Percentiles rank a stretch among this genome's conserved stretches.
Evolutionary conservation across 805 yeast species (phyloP).

Genomic region (Helenozyma rhizophorensis): DNA sequence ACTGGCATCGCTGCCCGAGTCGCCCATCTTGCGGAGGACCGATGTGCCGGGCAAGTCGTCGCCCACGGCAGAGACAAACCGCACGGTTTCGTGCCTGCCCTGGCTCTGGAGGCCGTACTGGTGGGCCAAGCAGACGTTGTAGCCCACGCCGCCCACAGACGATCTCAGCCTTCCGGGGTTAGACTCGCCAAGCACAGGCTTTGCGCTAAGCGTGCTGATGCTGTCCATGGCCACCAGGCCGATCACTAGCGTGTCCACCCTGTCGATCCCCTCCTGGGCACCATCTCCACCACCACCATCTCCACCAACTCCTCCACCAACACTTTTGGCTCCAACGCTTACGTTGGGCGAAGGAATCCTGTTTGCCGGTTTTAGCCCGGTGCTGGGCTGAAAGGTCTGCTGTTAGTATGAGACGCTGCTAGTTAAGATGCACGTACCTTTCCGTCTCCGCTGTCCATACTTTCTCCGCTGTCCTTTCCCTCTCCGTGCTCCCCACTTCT

Average conservation of each 20-base stretch:
- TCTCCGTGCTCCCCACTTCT: too few relatives aligned
- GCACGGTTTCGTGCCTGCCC: conserved; percentile 12
- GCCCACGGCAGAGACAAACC: conserved; percentile 59
- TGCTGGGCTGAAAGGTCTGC: conserved; percentile 6
- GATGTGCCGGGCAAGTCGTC: conserved; percentile 50
- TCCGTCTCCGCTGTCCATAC: too few relatives aligned
- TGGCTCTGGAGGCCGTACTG: conserved; percentile 20
- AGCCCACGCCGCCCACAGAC: conserved; percentile 81
- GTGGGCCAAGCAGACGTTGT: conserved; percentile 69
- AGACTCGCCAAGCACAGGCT: conserved; percentile 49
- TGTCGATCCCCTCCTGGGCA: too few relatives aligned
- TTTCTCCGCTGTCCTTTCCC: too few relatives aligned
- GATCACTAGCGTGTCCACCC: conserved; percentile 42
- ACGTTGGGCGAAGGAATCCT: too few relatives aligned
- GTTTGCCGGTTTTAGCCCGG: conserved; percentile 2
- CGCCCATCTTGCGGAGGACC: conserved; percentile 27
- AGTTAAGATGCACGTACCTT: too few relatives aligned
- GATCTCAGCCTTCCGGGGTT: conserved; percentile 61
- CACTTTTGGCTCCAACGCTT: too few relatives aligned
- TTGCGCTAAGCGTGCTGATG: conserved; percentile 43
- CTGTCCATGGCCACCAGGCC: conserved; percentile 81
- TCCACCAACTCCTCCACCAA: too few relatives aligned
- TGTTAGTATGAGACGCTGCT: too few relatives aligned
- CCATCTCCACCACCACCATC: too few relatives aligned
- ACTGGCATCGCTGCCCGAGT: conserved; percentile 23